Evolutionary conservation across 2,329 filamentous ascomycete genomes (phyloP), one percentile per base, ranked within the genome.

Genomic region (Colletotrichum phormii): DNA sequence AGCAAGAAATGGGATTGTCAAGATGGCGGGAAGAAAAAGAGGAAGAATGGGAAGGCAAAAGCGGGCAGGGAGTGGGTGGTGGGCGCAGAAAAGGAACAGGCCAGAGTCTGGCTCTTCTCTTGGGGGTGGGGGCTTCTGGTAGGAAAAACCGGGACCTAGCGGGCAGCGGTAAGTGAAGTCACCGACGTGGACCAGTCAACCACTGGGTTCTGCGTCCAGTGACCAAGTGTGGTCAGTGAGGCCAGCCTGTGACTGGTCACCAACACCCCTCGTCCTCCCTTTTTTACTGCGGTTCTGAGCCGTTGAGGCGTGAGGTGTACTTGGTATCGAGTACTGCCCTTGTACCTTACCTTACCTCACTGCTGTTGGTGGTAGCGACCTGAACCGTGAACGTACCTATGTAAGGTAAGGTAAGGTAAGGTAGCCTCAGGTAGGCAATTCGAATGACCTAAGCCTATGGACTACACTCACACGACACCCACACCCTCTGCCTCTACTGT

Each of bases 11-110:
- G 73, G 71, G 78, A 79, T 76, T 72, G 75, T 75, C 76, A 76
- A 75, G 75, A 76, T 77, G 75, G 76, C 76, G 74, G 77, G 78
- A 76, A 75, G 76, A 78, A 76, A 74, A 77, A 74, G 71, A 65
- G 77, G 78, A 78, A 76, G 75, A 77, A 73, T n/a, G 66, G 66
- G 75, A 78, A 75, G 76, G 76, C 73, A 75, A 73, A 75, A 76
- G 76, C 76, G 78, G 74, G 75, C 76, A 76, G 77, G 71, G 77
- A 79, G 77, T 74, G 71, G 75, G 72, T 75, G 67, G 69, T 75
- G 74, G 76, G 76, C 75, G 75, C 78, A 78, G 76, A 80, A 79
- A 79, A 79, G 76, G 69, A 73, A 73, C 63, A 72, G 67, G 67
- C 71, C 67, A 72, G 71, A 65, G 71, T 72, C 71, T 71, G 68